Evolutionary conservation across 1,284 basidiomycete species (phyloP).

Genomic region (Ustilago nuda): DNA sequence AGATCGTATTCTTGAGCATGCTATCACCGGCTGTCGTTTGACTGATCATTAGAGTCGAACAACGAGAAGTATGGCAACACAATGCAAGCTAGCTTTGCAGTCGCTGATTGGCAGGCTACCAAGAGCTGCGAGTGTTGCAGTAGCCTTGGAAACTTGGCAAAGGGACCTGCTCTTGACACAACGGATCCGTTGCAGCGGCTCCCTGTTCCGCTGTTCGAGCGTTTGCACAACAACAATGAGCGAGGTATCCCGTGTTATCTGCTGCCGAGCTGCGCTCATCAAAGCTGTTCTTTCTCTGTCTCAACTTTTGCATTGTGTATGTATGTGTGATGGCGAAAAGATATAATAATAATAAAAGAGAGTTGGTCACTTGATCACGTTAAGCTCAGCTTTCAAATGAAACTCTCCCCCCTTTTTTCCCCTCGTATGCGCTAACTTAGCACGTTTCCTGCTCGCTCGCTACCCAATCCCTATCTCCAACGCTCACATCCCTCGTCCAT

Average conservation of each 20-base stretch:
- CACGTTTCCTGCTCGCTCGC: background rate
- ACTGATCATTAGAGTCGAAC: background rate
- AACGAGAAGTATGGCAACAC: background rate
- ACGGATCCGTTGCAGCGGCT: background rate
- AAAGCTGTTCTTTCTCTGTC: too few relatives aligned
- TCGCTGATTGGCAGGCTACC: background rate
- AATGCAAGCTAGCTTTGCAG: background rate
- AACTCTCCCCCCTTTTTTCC: background rate
- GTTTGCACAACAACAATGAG: background rate
- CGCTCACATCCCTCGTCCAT: background rate
- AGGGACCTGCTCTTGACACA: background rate
- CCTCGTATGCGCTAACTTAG: background rate
- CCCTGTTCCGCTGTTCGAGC: background rate
- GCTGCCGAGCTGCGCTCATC: too few relatives aligned
- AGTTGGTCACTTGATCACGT: background rate
- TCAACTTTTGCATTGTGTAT: too few relatives aligned
- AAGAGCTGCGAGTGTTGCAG: background rate
- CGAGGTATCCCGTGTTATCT: background rate
- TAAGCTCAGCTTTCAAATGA: slow-evolving; percentile 4
- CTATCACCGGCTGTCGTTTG: background rate
- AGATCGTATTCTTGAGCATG: background rate
- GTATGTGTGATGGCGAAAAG: background rate
- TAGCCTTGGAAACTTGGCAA: background rate
- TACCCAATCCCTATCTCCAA: background rate
- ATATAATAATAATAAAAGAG: background rate